Percentiles rank a stretch among this genome's conserved stretches.
Conservation (phyloP, 345 rosid genomes). For the Bretschneidera sinensis region DNA sequence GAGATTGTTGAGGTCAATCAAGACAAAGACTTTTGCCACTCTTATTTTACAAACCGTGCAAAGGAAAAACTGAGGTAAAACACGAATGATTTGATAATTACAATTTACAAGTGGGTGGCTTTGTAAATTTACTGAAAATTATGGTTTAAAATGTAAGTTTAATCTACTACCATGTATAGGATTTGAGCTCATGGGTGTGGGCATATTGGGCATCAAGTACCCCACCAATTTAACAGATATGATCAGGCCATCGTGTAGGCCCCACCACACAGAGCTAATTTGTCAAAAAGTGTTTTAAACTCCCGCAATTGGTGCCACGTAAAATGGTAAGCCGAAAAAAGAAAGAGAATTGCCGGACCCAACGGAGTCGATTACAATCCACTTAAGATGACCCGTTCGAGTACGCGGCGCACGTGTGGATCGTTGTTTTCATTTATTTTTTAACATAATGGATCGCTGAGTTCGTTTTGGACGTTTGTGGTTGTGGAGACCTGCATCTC, state of each 20-base stretch:
- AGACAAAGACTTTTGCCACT: too few relatives aligned
- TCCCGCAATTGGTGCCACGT: conserved; percentile 27
- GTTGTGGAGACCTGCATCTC: too few relatives aligned
- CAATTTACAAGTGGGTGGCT: too few relatives aligned
- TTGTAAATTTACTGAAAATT: too few relatives aligned
- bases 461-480: too few relatives aligned
- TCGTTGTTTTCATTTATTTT: not conserved
- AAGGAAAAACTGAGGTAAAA: too few relatives aligned
- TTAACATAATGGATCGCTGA: too few relatives aligned
- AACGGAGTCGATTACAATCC: conserved; percentile 10
- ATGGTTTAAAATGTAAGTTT: not conserved
- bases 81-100: too few relatives aligned
- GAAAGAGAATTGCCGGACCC: conserved; percentile 12
- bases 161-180: too few relatives aligned
- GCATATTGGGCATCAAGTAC: conserved; percentile 41
- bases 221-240: conserved; percentile 37
- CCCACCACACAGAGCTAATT: conserved; percentile 4
- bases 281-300: not conserved
- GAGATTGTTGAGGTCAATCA: too few relatives aligned
- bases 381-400: conserved; percentile 14
- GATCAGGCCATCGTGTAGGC: conserved; percentile 10
- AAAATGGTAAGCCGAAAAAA: not conserved
- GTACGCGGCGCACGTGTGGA: conserved; percentile 32
- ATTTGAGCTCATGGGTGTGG: conserved; percentile 34
- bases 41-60: too few relatives aligned